These are phyloP conservation scores for Quercus ilex DNA, from an alignment of 306 rosid genomes.

Conservation along the genomic window DNA sequence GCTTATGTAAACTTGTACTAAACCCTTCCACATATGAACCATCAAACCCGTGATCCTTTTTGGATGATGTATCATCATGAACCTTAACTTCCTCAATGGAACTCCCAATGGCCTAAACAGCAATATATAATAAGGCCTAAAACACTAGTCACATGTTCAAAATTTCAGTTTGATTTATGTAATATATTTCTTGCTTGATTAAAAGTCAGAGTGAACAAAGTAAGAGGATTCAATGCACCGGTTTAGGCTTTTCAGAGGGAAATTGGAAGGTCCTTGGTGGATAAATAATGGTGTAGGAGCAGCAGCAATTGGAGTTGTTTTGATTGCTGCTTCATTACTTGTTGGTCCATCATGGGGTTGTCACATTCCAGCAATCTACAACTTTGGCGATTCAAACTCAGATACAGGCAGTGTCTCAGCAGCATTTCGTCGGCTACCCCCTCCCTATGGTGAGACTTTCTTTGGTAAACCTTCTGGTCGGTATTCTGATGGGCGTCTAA, in stretches of 20 bases:
- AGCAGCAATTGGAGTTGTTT: conserved; percentile 18
- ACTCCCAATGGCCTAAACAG: no score
- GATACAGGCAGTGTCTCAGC: conserved; percentile 24
- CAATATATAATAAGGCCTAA: no score
- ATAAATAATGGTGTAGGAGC: neutral
- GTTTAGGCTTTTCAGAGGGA: neutral
- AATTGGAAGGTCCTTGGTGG: neutral
- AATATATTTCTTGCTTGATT: neutral
- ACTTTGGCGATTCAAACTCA: conserved; percentile 34
- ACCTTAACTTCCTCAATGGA: no score
- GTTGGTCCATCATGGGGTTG: conserved; percentile 5
- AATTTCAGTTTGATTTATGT: neutral
- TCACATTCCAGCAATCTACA: conserved; percentile 23
- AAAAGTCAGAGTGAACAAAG: neutral
- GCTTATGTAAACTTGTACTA: no score
- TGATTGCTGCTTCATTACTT: conserved; percentile 5
- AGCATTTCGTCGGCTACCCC: conserved; percentile 9
- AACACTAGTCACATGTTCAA: neutral
- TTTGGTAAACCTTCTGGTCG: conserved; percentile 19
- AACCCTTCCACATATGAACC: no score
- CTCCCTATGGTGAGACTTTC: conserved; percentile 17
- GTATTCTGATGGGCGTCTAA: conserved; percentile 15
- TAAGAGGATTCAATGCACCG: neutral
- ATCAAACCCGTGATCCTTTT: no score
- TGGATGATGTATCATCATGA: no score